These are phyloP conservation scores for Phytophthora aleatoria DNA, from an alignment of 352 stramenopile species.

Conservation along the genomic window DNA sequence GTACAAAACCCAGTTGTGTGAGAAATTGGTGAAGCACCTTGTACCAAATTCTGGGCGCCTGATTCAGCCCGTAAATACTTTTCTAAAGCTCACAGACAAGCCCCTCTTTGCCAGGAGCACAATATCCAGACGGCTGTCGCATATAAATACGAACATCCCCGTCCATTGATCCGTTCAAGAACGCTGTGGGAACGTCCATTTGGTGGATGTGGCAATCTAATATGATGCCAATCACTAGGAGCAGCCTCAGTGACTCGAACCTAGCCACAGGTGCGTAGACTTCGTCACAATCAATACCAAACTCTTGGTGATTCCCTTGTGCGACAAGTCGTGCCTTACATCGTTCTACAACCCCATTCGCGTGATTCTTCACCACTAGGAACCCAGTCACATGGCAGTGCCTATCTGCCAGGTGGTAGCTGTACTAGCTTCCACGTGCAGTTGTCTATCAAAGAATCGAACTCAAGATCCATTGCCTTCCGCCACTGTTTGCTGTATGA, in stretches of 20 bases:
- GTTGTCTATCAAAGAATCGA: background rate
- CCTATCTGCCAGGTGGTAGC: background rate
- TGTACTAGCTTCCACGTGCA: background rate
- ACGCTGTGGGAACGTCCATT: too few species aligned
- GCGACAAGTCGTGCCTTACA: background rate
- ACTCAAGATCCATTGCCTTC: background rate
- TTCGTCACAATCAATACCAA: background rate
- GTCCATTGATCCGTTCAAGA: background rate
- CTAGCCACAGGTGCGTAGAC: background rate
- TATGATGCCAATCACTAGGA: background rate
- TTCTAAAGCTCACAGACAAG: background rate
- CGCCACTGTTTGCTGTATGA: background rate
- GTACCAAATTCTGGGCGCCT: background rate
- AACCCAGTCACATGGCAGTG: background rate
- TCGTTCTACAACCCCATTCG: background rate
- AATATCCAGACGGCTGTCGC: background rate
- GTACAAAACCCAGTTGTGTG: background rate
- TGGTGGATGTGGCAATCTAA: too few species aligned
- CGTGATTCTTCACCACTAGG: background rate
- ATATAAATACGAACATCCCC: background rate
- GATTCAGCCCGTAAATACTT: background rate
- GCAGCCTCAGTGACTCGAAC: background rate
- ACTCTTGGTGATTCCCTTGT: background rate
- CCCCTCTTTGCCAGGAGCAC: background rate
- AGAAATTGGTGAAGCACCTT: background rate